Base-by-base conservation (phyloP, 345 rosid species). In the Eucalyptus microcorys region DNA sequence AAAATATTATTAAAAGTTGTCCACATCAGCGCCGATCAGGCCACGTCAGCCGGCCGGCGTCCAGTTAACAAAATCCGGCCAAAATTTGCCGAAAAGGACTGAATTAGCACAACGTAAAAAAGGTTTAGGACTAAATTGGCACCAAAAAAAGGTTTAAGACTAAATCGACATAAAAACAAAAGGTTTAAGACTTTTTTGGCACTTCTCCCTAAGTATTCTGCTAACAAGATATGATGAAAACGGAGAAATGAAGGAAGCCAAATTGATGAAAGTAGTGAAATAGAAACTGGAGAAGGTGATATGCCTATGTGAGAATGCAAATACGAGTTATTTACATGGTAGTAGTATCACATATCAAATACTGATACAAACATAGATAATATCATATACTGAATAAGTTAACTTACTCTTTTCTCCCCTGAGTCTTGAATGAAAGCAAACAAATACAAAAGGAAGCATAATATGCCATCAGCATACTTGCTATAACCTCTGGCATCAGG, bases 401-500 rank as follows among this genome's bases (percentile, higher is more conserved):
- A 66, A 53, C 24, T 53, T 26, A 37, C 47, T 32, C 87, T 86
- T 50, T 49, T 49, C 87, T 86, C 47, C 27, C 47, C 47, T 76
- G 47, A 30, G 42, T 76, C 47, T 19, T 10, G 83, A 37, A 21
- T 76, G 83, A 76, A 76, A 76, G 47, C 27, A 76, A 3, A 76
- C 84, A 40, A 42, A 76, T 76, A 40, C 84, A 76, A 40, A 76
- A 40, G 84, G 76, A 19, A 86, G 86, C n/a, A 55, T 53, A 88
- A 76, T 57, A 32, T 53, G n/a, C 40, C 40, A 13, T 49, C 45
- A 83, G 49, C 92, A 55, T 94, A 97, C 99, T 99, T 96, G 88
- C 98, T 97, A 71, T 97, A 98, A 92, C 99, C 99, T 92, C 96
- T 98, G 91, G 99, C 99, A 92, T 97, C 99, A 49, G 99, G 99